Evolutionary conservation across 768 basidiomycete genomes (phyloP), one percentile per base, ranked within the genome.

Genomic region (Psilocybe azurescens): DNA sequence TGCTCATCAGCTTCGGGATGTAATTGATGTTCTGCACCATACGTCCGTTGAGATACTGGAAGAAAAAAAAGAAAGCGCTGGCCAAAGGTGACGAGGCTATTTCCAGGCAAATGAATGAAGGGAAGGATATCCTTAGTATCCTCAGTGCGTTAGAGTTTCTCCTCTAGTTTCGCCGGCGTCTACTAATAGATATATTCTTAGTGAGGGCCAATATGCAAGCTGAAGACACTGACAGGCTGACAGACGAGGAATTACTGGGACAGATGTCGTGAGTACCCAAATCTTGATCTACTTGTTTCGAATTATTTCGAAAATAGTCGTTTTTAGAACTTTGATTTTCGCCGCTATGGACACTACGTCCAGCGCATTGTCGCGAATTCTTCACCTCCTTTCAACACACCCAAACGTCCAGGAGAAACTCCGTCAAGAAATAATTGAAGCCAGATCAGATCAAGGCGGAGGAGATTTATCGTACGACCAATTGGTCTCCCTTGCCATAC

Each of bases 81-180:
- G 65, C 65, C 16, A 67, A 69, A 13, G 78, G 77, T 1, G 77
- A 80, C 33, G 73, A 75, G 8, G 75, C 69, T 1, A 60, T 77
- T 3, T 60, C 67, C 2, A 65, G 59, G 7, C 76, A 79, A 56
- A 72, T 79, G 41, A 77, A 74, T 14, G 69, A 72, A 61, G 81
- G 80, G 10, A 80, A 79, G 57, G 83, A 84, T 65, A 75, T 84
- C 32, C 75, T 84, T 61, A 84, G 78, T 61, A 71, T 82, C 20
- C 70, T 84, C 10, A 64, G 83, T 84, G 67, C 33, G 82, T 60
- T 16, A 11, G 33, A 2, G 7, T 7, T 11, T 36, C 11, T 36
- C 11, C 11, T 36, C 33, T 1, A 36, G 7, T 36, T 11, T 7
- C 33, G 44, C n/a, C 20, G 28, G 6, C 20, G 4, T 33, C 7